These are phyloP conservation scores for Beauveria scarabaeidicola DNA, from an alignment of 2,329 filamentous ascomycete species.

Conservation along the genomic window DNA sequence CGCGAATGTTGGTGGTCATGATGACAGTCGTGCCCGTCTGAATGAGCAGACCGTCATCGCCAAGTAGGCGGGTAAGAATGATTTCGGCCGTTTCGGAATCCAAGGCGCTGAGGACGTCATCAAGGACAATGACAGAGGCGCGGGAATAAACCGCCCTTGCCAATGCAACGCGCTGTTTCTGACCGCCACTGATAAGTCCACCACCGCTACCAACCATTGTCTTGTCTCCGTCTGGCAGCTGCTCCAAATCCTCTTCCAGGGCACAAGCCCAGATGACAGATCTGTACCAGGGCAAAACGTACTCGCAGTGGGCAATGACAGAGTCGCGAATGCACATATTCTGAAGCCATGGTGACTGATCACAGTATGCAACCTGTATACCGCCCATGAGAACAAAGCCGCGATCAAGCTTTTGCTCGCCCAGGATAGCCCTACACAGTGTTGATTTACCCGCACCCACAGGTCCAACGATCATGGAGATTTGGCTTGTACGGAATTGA, in stretches of 20 bases:
- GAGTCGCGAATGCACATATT: constrained; percentile 9
- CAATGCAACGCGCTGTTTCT: constrained; percentile 33
- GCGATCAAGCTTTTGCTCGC: constrained; percentile 13
- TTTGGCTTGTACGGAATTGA: constrained; percentile 16
- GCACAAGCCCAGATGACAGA: constrained; percentile 7
- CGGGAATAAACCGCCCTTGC: constrained; percentile 85
- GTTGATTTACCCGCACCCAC: constrained; percentile 16
- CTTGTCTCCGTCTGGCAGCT: constrained; percentile 6
- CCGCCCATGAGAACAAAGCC: constrained; percentile 13
- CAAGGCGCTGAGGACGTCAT: constrained; percentile 43
- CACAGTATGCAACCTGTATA: constrained; percentile 12
- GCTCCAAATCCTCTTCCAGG: constrained; percentile 34
- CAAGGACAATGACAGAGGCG: constrained; percentile 79
- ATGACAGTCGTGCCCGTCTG: constrained; percentile 14
- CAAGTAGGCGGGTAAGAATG: constrained; percentile 14
- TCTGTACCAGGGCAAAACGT: constrained; percentile 6
- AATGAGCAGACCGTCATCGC: constrained; percentile 14
- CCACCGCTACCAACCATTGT: constrained; percentile 14
- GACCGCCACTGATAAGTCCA: constrained; percentile 16
- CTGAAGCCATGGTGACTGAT: constrained; percentile 9
- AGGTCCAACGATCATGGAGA: constrained; percentile 20
- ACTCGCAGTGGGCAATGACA: constrained; percentile 9
- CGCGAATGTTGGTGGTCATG: constrained; percentile 11
- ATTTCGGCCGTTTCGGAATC: constrained; percentile 11
- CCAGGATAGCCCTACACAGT: constrained; percentile 16